Evolutionary conservation across 2,329 filamentous ascomycete genomes (phyloP).

Genomic region (Ophiocordyceps robertsii): DNA sequence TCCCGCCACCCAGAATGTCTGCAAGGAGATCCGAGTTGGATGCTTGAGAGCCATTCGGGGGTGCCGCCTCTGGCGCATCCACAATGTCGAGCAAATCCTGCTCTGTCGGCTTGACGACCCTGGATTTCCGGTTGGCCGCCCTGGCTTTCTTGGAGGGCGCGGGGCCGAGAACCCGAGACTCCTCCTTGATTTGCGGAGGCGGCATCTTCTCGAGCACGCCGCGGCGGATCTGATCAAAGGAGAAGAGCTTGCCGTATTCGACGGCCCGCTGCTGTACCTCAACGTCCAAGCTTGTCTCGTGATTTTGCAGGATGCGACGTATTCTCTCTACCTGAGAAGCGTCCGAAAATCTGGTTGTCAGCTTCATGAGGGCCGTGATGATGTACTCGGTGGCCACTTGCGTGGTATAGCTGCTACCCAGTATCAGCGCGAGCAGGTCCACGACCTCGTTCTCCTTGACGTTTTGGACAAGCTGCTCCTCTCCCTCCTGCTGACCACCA

Average conservation of each 20-base stretch:
- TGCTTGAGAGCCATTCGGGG: constrained; percentile 35
- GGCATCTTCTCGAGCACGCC: constrained; percentile 98
- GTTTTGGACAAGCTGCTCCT: constrained; percentile 67
- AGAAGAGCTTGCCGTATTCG: constrained; percentile 91
- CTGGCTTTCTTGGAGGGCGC: constrained; percentile 52
- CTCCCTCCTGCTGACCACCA: constrained; percentile 86
- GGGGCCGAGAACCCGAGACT: constrained; percentile 79
- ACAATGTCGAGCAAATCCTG: constrained; percentile 91
- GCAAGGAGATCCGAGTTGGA: constrained; percentile 81
- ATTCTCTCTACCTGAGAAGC: constrained; percentile 77
- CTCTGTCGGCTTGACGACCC: constrained; percentile 70
- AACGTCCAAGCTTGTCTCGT: constrained; percentile 81
- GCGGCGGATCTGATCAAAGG: constrained; percentile 70
- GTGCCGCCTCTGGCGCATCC: constrained; percentile 50
- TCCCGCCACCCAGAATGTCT: constrained; percentile 76
- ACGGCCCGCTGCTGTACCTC: constrained; percentile 94
- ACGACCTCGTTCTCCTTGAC: constrained; percentile 84
- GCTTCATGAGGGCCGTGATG: constrained; percentile 84
- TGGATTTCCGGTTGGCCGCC: constrained; percentile 62
- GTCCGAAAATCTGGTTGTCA: constrained; percentile 78
- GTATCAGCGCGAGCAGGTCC: constrained; percentile 80
- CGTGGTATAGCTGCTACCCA: constrained; percentile 88
- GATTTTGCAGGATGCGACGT: constrained; percentile 59
- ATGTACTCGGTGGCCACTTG: constrained; percentile 94
- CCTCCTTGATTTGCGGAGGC: constrained; percentile 89